Evolutionary conservation across 169 alveolate genomes (phyloP), one percentile per base, ranked within the genome.

Genomic region (Theileria orientalis): DNA sequence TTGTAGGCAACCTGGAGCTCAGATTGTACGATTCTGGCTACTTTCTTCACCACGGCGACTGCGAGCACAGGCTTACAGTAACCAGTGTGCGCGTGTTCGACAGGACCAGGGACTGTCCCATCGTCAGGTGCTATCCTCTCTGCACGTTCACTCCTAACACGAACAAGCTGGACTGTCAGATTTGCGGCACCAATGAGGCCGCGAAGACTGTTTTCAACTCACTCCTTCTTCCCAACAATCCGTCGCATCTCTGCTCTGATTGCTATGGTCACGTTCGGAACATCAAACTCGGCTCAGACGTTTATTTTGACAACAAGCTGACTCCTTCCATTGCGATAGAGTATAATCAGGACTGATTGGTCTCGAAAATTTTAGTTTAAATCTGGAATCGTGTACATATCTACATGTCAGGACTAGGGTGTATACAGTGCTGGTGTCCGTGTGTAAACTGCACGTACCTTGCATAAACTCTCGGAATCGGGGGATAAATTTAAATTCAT

Each of bases 1-100:
- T 64, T 35, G 40, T 92, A n/a, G 33, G 61, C 40, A 71, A 92
- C 51, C 61, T 92, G 42, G 74, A 87, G 71, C 76, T 92, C 29
- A 93, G 93, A 3, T 42, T 92, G 37, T 90, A 87, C 60, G 51
- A 57, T 27, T 86, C 75, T n/a, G 92, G 94, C 5, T 83, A 83
- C 52, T 80, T 85, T 49, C 69, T 92, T 6, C 96, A 92, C 66
- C 90, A 91, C 57, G 96, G 96, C 11, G 94, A 91, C 71, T 92
- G 96, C 61, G 96, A 92, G 47, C 96, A 92, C 72, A 54, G 96
- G 57, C 44, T 92, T 32, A 76, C 91, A 69, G 78, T 92, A 37
- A 87, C 91, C 19, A 79, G 85, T 40, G 64, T 92, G 21, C 66
- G 96, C 29, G 57, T 70, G 29, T 86, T 74, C 79, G 83, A 83